Conservation (phyloP, 1,139 yeast species). For the Scheffersomyces lignicola region DNA sequence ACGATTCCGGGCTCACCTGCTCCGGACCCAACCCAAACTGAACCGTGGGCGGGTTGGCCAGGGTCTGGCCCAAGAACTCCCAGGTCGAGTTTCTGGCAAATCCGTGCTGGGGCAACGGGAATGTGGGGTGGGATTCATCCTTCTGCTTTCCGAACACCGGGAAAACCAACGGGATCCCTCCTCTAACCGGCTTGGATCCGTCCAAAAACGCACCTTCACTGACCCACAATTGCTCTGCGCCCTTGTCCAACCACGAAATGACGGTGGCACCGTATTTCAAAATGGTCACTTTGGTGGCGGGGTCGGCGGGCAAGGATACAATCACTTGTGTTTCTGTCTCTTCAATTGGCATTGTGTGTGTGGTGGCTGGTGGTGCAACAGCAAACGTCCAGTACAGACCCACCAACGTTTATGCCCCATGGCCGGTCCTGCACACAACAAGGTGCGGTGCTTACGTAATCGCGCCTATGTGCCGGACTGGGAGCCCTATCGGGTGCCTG, state of each 20-base stretch:
- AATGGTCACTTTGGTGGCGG: slow-evolving; percentile 58
- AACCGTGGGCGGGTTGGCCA: slow-evolving; percentile 56
- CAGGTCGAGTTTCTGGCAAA: slow-evolving; percentile 86
- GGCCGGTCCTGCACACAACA: no score
- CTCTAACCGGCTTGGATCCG: slow-evolving; percentile 91
- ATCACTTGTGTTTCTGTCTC: slow-evolving; percentile 65
- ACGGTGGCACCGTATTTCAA: slow-evolving; percentile 89
- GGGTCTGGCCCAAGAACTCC: slow-evolving; percentile 89
- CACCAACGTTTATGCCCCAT: background rate
- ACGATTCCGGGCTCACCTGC: slow-evolving; percentile 67
- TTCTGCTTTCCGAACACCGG: slow-evolving; percentile 84
- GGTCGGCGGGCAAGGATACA: slow-evolving; percentile 54
- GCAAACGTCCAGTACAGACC: background rate
- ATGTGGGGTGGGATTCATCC: slow-evolving; percentile 37
- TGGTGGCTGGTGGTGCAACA: background rate
- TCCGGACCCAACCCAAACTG: slow-evolving; percentile 92
- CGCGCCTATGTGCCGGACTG: background rate
- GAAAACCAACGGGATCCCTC: slow-evolving; percentile 95
- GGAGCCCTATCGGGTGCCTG: slow-evolving; percentile 1
- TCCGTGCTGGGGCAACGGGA: slow-evolving; percentile 86
- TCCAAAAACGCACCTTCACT: slow-evolving; percentile 79
- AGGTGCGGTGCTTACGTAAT: background rate
- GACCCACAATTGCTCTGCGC: slow-evolving; percentile 66
- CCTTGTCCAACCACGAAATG: slow-evolving; percentile 70
- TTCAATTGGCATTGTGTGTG: slow-evolving; percentile 53